These are phyloP conservation scores for Cercophora scortea DNA, from an alignment of 495 filamentous ascomycete species.

Conservation along the genomic window DNA sequence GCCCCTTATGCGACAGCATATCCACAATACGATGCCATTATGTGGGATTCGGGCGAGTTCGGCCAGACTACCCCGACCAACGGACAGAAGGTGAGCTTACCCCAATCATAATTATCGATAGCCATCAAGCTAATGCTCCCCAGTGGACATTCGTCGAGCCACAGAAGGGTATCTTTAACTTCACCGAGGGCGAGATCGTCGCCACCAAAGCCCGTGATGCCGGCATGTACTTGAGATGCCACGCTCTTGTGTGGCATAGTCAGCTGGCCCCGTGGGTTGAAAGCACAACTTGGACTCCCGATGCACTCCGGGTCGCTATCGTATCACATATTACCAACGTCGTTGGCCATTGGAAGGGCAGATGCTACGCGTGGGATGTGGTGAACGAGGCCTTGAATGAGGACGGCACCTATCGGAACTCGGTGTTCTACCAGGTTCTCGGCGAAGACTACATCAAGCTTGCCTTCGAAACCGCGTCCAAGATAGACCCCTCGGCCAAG, in stretches of 20 bases:
- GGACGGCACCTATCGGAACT: conserved; percentile 38
- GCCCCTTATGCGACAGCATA: conserved; percentile 17
- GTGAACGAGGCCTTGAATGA: conserved; percentile 54
- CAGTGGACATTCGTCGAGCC: conserved; percentile 44
- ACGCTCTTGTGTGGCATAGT: conserved; percentile 50
- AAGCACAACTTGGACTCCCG: conserved; percentile 36
- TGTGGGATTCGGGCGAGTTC: conserved; percentile 36
- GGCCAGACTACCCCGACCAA: conserved; percentile 47
- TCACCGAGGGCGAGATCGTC: conserved; percentile 38
- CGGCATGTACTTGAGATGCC: conserved; percentile 45
- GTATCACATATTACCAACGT: conserved; percentile 47
- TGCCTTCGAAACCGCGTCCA: conserved; percentile 47
- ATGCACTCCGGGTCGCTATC: conserved; percentile 39
- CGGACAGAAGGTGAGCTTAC: conserved; percentile 29
- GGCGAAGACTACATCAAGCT: conserved; percentile 43
- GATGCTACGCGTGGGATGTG: conserved; percentile 55
- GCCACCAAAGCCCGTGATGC: conserved; percentile 36
- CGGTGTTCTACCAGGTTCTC: conserved; percentile 45
- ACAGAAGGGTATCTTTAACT: conserved; percentile 36
- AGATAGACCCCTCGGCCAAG: conserved; percentile 46
- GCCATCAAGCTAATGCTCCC: not conserved
- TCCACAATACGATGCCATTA: conserved; percentile 24
- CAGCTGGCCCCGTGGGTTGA: conserved; percentile 49
- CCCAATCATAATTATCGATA: not conserved
- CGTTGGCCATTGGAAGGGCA: conserved; percentile 44